These are phyloP conservation scores for Clavispora fructus DNA, from an alignment of 805 yeast species.

Conservation along the genomic window DNA sequence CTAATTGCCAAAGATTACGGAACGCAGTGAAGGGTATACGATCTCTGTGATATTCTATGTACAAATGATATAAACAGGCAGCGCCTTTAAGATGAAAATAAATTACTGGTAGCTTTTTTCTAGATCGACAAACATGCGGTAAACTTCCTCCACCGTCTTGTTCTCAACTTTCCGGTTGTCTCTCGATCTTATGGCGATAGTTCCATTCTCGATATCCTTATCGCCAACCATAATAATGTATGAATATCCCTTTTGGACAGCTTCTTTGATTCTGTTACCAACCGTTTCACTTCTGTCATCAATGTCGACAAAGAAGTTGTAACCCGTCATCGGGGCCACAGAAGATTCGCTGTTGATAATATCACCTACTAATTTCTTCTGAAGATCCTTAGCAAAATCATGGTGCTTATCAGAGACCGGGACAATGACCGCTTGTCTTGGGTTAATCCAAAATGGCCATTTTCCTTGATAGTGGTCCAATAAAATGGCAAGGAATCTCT, in stretches of 20 bases:
- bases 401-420: slow-evolving; percentile 69
- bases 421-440: slow-evolving; percentile 80
- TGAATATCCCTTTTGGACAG: slow-evolving; percentile 66
- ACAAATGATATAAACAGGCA: not conserved
- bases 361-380: slow-evolving; percentile 43
- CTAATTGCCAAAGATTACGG: slow-evolving; percentile 62
- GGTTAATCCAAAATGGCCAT: slow-evolving; percentile 98
- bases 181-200: slow-evolving; percentile 60
- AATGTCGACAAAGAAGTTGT: slow-evolving; percentile 67
- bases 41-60: not conserved
- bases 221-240: slow-evolving; percentile 86
- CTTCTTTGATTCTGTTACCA: slow-evolving; percentile 76
- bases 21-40: not conserved
- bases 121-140: slow-evolving; percentile 46
- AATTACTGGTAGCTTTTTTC: slow-evolving; percentile 44
- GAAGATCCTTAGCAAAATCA: slow-evolving; percentile 48
- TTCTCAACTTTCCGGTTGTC: slow-evolving; percentile 41
- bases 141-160: slow-evolving; percentile 47
- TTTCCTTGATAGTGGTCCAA: slow-evolving; percentile 87
- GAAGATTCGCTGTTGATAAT: slow-evolving; percentile 19
- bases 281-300: slow-evolving; percentile 74
- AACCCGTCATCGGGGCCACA: slow-evolving; percentile 53
- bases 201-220: slow-evolving; percentile 58
- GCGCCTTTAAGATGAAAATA: not conserved
- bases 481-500: slow-evolving; percentile 84